Base-by-base conservation (phyloP, 208 protist species). In the Leishmania braziliensis region DNA sequence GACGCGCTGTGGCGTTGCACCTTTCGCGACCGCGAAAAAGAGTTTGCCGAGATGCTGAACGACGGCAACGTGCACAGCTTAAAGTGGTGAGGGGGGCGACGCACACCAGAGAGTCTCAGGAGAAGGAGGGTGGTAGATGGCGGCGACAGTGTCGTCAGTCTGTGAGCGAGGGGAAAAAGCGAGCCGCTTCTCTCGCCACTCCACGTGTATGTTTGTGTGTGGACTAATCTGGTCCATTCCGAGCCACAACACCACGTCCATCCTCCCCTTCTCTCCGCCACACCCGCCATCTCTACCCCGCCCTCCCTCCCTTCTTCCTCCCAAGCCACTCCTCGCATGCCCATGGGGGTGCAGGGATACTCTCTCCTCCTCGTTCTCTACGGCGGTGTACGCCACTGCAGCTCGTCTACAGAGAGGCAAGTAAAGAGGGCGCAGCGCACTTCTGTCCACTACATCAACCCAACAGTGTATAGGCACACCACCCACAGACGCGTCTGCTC, bases 21-120 rank as follows among this genome's bases (percentile, higher is more conserved):
- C 75, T 96, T 96, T 79, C 82, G 79, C 16, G 93, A 96, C 77
- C 89, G 93, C n/a, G 88, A 95, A 66, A 90, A 91, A 76, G 91
- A 93, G 78, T 94, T 95, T 81, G 92, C 95, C 71, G 86, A 89
- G 60, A 84, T 89, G 87, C 84, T 92, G 43, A 81, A 90, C 50
- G 72, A 84, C 36, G 87, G 89, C 33, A 90, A 92, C 77, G 82
- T 96, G 33, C 90, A 92, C 51, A 93, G 90, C 62, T 76, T 96
- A n/a, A 93, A 93, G 77, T 96, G 90, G 92, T 94, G 62, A 90
- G 36, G 5, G 23, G 16, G 39, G 39, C 68, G 68, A 39, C 43
- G 62, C 62, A n/a, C 26, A 53, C 26, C 2, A 26, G 16, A 33
- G 46, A 36, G 51, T 20, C n/a, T 36, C 18, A 46, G 68, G 68